phyloP scores from a whole-genome alignment of 345 rosid genomes.

The Dovyalis caffra region DNA sequence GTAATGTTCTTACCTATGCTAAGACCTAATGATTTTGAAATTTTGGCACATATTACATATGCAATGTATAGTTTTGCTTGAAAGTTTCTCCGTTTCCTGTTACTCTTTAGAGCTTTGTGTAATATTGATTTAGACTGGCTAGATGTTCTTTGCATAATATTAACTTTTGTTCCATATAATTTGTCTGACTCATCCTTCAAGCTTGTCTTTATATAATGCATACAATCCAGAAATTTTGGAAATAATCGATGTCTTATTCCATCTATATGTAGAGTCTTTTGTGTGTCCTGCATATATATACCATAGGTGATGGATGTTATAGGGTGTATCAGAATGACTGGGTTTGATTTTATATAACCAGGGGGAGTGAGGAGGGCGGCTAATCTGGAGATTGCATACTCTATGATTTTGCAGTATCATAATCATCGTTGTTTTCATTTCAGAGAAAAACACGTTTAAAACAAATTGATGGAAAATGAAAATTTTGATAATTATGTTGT shows the following conservation, averaged over 20 bases:
- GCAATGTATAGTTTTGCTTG: neutral
- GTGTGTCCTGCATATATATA: too few relatives aligned
- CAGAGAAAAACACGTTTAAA: neutral
- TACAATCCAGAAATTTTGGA: too few relatives aligned
- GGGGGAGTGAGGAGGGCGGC: neutral
- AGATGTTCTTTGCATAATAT: too few relatives aligned
- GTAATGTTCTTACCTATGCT: slow-evolving; percentile 45
- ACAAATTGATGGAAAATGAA: neutral
- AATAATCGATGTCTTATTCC: too few relatives aligned
- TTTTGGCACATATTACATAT: neutral
- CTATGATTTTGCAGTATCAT: neutral
- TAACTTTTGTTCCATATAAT: too few relatives aligned
- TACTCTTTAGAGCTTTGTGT: too few relatives aligned
- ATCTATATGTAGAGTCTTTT: too few relatives aligned
- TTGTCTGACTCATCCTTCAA: neutral
- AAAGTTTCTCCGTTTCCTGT: too few relatives aligned
- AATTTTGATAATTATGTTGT: neutral
- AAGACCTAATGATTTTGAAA: neutral
- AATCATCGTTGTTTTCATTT: neutral
- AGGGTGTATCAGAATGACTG: too few relatives aligned
- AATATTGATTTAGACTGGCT: too few relatives aligned
- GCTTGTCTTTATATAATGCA: neutral
- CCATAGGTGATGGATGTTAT: too few relatives aligned
- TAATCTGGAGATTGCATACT: neutral
- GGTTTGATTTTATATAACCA: neutral